Base-by-base conservation (phyloP, 108 stramenopile species). In the Cyclotella choctawhatcheeana region DNA sequence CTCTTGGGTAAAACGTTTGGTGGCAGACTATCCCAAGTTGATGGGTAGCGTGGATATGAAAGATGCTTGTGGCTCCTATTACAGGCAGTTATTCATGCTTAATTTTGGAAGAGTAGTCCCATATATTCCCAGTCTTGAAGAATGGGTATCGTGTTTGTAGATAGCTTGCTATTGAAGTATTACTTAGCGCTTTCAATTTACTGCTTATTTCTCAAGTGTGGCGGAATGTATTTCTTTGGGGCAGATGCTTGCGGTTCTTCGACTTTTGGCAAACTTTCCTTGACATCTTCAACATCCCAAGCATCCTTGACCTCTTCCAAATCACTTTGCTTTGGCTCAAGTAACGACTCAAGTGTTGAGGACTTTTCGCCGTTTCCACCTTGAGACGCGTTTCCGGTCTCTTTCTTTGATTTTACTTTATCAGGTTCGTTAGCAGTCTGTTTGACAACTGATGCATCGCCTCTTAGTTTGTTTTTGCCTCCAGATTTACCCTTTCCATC, bases 81-180 rank as follows among this genome's bases (percentile, higher is more conserved):
- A 88, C 67, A 65, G 75, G 45, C 89, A 91, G 43, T 69, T 95
- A 22, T 95, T 92, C 68, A 90, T 91, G 58, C 64, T 92, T 30
- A 95, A 95, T 82, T 89, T 90, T 48, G 82, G 87, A 13, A 79
- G 89, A 3, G 76, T 95, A 2, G 67, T 95, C 0, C 93, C 93
- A 16, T 74, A 71, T 37, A 81, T 80, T 58, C 82, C 82, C 1
- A 78, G 67, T 60, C 22, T 81, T 35, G 31, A 62, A 45, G 80
- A 81, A 16, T 81, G 80, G 80, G 69, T 81, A 6, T 58, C 69
- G 17, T 60, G 37, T 35, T 70, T 81, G 56, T 81, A 26, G 40
- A 20, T 0, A 54, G 29, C 20, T 52, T 22, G 21, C 13, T 56
- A 31, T 3, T 31, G 5, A 14, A 56, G 1, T 29, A 43, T 60